These are phyloP conservation scores for Claviceps sorghi DNA, from an alignment of 2,329 filamentous ascomycete genomes.

Conservation along the genomic window DNA sequence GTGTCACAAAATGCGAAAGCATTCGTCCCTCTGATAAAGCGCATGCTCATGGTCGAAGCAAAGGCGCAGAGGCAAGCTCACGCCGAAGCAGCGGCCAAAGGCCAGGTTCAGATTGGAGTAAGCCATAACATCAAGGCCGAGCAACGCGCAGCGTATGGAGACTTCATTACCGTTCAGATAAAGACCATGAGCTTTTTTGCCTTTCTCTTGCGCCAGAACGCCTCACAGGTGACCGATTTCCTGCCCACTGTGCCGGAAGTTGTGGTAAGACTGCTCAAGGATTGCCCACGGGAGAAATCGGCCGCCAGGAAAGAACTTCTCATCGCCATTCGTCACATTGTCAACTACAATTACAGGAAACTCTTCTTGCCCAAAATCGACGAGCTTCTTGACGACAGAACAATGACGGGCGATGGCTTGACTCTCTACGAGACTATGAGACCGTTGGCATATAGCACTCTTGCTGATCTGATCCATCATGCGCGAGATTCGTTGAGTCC, in stretches of 20 bases:
- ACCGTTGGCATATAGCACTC: conserved; percentile 92
- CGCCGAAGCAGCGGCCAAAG: conserved; percentile 62
- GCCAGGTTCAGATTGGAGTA: conserved; percentile 79
- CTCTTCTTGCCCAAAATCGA: conserved; percentile 93
- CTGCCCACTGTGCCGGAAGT: conserved; percentile 73
- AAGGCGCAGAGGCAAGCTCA: conserved; percentile 89
- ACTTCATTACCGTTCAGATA: conserved; percentile 94
- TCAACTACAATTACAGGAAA: conserved; percentile 95
- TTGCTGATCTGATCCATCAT: conserved; percentile 95
- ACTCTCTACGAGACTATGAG: conserved; percentile 96
- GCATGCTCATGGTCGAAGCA: conserved; percentile 74
- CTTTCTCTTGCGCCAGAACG: conserved; percentile 78
- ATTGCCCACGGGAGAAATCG: conserved; percentile 90
- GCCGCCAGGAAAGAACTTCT: conserved; percentile 86
- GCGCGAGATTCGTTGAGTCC: conserved; percentile 78
- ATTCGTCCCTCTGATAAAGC: conserved; percentile 90
- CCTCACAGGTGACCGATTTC: conserved; percentile 77
- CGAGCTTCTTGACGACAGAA: conserved; percentile 84
- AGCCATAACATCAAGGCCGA: conserved; percentile 67
- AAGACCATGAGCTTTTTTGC: conserved; percentile 99
- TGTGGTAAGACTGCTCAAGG: conserved; percentile 78
- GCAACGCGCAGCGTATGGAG: conserved; percentile 84
- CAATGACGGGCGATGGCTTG: conserved; percentile 84
- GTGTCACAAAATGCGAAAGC: conserved; percentile 75
- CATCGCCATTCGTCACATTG: conserved; percentile 93